Evolutionary conservation across 2,329 filamentous ascomycete species (phyloP).

Genomic region (Grosmannia penicillata): DNA sequence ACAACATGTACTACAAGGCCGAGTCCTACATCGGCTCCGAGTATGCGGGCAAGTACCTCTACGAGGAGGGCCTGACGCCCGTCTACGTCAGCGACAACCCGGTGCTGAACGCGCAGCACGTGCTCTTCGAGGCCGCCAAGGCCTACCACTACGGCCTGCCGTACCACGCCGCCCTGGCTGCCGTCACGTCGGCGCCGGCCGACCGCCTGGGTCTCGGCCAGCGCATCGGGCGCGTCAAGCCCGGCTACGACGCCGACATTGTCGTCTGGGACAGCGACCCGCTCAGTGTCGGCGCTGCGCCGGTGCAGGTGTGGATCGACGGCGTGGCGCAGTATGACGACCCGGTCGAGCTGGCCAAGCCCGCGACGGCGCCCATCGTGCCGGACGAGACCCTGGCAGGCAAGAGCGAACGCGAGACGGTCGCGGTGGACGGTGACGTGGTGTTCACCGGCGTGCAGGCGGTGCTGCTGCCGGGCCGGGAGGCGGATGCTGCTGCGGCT

Average conservation of each 20-base stretch:
- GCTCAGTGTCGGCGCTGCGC: slow-evolving; percentile 41
- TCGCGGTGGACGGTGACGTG: slow-evolving; percentile 25
- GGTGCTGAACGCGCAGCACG: slow-evolving; percentile 54
- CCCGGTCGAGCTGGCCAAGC: slow-evolving; percentile 39
- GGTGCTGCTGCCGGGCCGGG: slow-evolving; percentile 31
- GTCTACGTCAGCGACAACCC: slow-evolving; percentile 61
- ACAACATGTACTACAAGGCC: slow-evolving; percentile 57
- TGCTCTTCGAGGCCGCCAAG: slow-evolving; percentile 50
- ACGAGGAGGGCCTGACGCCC: slow-evolving; percentile 48
- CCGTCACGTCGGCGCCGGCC: slow-evolving; percentile 44
- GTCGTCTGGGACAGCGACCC: slow-evolving; percentile 51
- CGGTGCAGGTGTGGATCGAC: slow-evolving; percentile 50
- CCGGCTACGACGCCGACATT: slow-evolving; percentile 46
- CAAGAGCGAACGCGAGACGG: slow-evolving; percentile 9
- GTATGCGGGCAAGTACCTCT: slow-evolving; percentile 50
- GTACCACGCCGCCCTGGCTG: slow-evolving; percentile 42
- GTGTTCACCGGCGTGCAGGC: slow-evolving; percentile 42
- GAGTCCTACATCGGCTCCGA: slow-evolving; percentile 52
- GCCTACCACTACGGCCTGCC: slow-evolving; percentile 44
- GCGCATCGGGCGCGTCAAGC: slow-evolving; percentile 44
- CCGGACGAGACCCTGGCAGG: slow-evolving; percentile 25
- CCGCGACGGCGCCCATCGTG: slow-evolving; percentile 21
- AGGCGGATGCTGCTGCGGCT: not conserved
- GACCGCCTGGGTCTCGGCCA: slow-evolving; percentile 41
- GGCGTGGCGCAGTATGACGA: slow-evolving; percentile 41